These are phyloP conservation scores for Tephrocybe sp. DNA, from an alignment of 768 basidiomycete species.

Conservation along the genomic window DNA sequence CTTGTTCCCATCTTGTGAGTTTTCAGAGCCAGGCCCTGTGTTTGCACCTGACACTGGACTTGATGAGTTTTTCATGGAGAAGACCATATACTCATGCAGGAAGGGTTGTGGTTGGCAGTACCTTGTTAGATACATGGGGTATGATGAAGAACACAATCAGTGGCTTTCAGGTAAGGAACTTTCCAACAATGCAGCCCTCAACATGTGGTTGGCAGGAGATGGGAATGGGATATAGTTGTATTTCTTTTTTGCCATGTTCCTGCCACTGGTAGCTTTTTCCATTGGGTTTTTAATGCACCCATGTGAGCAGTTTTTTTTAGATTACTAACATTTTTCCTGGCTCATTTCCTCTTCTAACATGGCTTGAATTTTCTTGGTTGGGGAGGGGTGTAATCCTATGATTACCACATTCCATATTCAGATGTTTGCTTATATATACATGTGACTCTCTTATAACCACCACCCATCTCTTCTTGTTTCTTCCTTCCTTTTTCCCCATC, in stretches of 20 bases:
- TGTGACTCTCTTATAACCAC: background rate
- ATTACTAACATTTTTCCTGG: background rate
- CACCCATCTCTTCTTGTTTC: background rate
- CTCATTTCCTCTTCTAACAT: background rate
- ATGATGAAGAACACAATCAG: constrained; percentile 20
- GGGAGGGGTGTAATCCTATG: constrained; percentile 6
- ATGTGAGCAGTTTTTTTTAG: background rate
- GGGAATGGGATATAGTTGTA: background rate
- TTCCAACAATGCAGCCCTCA: constrained; percentile 19
- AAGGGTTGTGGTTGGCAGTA: constrained; percentile 25
- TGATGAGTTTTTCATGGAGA: constrained; percentile 24
- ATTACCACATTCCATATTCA: no score
- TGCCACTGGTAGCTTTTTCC: constrained; percentile 8
- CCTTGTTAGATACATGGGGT: constrained; percentile 30
- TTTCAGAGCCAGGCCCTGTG: constrained; percentile 17
- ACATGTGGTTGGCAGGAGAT: constrained; percentile 14
- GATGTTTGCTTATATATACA: background rate
- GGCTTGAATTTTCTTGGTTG: background rate
- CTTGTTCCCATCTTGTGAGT: constrained; percentile 27
- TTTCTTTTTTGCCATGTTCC: background rate
- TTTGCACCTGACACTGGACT: constrained; percentile 21
- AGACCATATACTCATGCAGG: constrained; percentile 24
- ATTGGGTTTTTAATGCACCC: constrained; percentile 10
- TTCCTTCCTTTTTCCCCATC: no score
- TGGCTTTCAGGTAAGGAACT: constrained; percentile 27